Evolutionary conservation across 176 grass and related monocot species (phyloP).

Genomic region (Secale cereale): DNA sequence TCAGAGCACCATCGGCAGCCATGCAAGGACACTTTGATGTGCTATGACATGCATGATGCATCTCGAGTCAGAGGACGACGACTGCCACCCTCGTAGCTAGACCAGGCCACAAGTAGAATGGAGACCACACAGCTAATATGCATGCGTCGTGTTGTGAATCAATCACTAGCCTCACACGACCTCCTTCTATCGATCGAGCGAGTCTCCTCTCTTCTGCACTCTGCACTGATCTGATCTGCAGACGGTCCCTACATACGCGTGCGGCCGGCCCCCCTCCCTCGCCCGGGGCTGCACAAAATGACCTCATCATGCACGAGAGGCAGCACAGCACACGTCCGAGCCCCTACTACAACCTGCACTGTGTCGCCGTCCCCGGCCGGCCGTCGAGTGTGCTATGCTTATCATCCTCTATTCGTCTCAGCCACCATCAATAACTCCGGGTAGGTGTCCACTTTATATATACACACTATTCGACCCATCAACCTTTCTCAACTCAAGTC

Average conservation of each 20-base stretch:
- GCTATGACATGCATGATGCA: background rate
- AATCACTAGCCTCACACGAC: background rate
- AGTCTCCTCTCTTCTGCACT: background rate
- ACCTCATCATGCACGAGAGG: background rate
- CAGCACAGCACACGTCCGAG: background rate
- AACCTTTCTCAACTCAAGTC: background rate
- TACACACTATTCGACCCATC: background rate
- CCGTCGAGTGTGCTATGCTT: background rate
- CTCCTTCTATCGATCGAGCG: background rate
- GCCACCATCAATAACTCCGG: background rate
- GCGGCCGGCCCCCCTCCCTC: background rate
- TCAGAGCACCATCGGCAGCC: background rate
- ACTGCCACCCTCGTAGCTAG: background rate
- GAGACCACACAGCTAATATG: background rate
- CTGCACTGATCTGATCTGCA: background rate
- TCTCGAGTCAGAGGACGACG: background rate
- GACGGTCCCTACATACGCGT: background rate
- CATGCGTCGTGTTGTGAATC: background rate
- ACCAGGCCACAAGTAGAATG: background rate
- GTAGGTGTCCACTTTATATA: background rate
- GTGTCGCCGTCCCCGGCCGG: background rate
- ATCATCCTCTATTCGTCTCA: background rate
- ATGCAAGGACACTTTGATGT: background rate
- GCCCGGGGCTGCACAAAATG: background rate
- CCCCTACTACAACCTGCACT: background rate